Conservation (phyloP, 2,329 filamentous ascomycete species). For the Orbilia javanica region DNA sequence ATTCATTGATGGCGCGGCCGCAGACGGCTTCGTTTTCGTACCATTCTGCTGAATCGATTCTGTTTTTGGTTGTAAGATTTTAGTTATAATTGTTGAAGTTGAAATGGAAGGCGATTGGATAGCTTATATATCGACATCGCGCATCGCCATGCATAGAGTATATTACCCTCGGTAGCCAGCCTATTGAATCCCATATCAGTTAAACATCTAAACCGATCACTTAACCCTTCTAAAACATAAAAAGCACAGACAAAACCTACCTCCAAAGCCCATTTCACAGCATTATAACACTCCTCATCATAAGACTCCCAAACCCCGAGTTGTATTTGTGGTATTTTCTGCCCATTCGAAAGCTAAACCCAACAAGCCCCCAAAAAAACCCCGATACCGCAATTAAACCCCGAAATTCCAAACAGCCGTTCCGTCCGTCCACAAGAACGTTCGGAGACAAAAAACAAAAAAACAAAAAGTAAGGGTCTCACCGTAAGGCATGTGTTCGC, state of each 20-base stretch:
- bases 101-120: neutral
- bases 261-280: conserved; percentile 72
- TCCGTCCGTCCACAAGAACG: too few species aligned
- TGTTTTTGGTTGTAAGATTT: conserved; percentile 49
- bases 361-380: neutral
- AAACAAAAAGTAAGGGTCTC: neutral
- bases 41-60: conserved; percentile 74
- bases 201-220: neutral
- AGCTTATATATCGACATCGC: neutral
- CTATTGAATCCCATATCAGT: conserved; percentile 9
- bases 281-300: conserved; percentile 71
- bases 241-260: conserved; percentile 69
- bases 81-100: neutral
- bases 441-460: neutral
- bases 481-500: conserved; percentile 42
- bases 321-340: conserved; percentile 78
- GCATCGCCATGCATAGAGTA: too few species aligned
- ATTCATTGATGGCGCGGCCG: conserved; percentile 74
- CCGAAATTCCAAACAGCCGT: neutral
- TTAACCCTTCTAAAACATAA: too few species aligned
- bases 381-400: neutral
- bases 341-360: conserved; percentile 73
- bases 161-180: conserved; percentile 59
- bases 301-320: conserved; percentile 80
- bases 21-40: conserved; percentile 79